Evolutionary conservation across 805 yeast species (phyloP).

Genomic region (Yarrowia sp.): DNA sequence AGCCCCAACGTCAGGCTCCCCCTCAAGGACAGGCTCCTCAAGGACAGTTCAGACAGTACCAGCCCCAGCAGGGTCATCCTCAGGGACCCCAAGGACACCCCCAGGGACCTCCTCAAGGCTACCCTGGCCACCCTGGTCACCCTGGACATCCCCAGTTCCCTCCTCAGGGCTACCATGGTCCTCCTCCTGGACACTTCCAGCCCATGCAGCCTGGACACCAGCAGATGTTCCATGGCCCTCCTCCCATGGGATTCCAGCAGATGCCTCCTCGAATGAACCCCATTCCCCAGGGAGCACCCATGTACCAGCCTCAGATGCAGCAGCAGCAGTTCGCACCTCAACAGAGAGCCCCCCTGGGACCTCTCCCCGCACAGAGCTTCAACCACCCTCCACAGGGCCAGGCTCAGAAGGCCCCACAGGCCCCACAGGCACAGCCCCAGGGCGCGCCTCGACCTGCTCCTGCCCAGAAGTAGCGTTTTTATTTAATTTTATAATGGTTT

Average conservation of each 20-base stretch:
- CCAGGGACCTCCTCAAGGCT: no score
- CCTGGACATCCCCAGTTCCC: no score
- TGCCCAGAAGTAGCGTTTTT: no score
- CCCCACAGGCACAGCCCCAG: neutral
- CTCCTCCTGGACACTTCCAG: neutral
- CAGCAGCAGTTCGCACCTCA: neutral
- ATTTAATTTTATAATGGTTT: no score
- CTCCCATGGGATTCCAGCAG: neutral
- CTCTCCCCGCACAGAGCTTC: neutral
- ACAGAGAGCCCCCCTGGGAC: neutral
- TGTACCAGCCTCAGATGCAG: neutral
- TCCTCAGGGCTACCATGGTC: neutral
- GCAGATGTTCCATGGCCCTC: neutral
- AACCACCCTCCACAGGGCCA: neutral
- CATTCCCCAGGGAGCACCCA: neutral
- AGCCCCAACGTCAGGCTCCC: no score
- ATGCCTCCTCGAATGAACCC: neutral
- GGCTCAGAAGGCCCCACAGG: neutral
- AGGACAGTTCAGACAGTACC: no score
- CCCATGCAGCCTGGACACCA: neutral
- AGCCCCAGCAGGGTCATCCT: no score
- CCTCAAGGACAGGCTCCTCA: no score
- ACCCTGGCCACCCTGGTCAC: no score
- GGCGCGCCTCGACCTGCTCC: no score
- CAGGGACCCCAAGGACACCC: no score